phyloP scores from a whole-genome alignment of 1,284 basidiomycete genomes.

The Malassezia pachydermatis region DNA sequence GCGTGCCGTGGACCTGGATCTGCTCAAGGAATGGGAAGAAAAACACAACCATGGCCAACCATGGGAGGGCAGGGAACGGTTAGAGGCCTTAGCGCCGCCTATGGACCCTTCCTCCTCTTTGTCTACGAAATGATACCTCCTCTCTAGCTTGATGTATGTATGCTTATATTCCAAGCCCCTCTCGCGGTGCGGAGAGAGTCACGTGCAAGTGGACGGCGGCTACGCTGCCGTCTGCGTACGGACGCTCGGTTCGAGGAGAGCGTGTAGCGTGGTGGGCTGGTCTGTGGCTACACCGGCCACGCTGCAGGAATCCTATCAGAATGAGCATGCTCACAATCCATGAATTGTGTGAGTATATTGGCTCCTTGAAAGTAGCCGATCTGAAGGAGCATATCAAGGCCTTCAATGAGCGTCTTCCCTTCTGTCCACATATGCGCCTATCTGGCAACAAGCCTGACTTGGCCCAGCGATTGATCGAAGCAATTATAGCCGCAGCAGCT shows the following conservation, averaged over 20 bases:
- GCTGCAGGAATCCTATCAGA: too few relatives aligned
- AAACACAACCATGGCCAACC: conserved; percentile 56
- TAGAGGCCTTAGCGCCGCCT: not conserved
- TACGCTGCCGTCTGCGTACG: too few relatives aligned
- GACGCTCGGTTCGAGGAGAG: too few relatives aligned
- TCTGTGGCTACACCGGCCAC: too few relatives aligned
- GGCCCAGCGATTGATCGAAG: conserved; percentile 20
- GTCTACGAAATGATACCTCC: too few relatives aligned
- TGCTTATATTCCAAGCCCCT: too few relatives aligned
- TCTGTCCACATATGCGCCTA: conserved; percentile 21
- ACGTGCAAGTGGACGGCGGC: too few relatives aligned
- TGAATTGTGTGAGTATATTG: conserved; percentile 17
- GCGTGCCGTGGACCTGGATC: conserved; percentile 60
- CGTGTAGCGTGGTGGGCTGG: too few relatives aligned
- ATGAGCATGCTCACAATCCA: not conserved
- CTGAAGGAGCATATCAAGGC: conserved; percentile 33
- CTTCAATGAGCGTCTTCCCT: conserved; percentile 22
- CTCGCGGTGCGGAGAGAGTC: too few relatives aligned
- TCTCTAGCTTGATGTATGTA: too few relatives aligned
- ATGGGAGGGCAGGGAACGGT: conserved; percentile 56
- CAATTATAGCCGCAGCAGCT: conserved; percentile 17
- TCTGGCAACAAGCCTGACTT: conserved; percentile 34
- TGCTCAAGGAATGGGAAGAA: conserved; percentile 62
- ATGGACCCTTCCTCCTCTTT: too few relatives aligned
- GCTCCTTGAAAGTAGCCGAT: conserved; percentile 25